These are phyloP conservation scores for Sapria himalayana DNA, from an alignment of 345 rosid species.

Conservation along the genomic window DNA sequence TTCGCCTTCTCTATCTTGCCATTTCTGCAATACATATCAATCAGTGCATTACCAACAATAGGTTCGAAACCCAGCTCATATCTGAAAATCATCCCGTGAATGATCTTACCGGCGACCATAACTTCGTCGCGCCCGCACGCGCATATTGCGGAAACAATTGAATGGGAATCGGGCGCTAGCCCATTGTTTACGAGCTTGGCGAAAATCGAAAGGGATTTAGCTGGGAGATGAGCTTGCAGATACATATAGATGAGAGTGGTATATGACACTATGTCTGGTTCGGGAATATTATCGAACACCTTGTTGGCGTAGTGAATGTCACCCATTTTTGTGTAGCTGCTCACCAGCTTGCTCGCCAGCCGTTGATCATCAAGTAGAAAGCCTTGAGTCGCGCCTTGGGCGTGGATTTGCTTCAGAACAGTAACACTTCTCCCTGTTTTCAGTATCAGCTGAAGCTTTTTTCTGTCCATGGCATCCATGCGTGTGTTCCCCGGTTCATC, in stretches of 20 bases:
- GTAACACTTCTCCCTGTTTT: not conserved
- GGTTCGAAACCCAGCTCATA: constrained; percentile 7
- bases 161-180: constrained; percentile 11
- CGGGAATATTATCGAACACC: constrained; percentile 8
- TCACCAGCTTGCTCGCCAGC: constrained; percentile 4
- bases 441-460: not conserved
- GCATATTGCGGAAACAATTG: constrained; percentile 11
- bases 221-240: not conserved
- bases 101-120: constrained; percentile 8
- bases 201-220: constrained; percentile 6
- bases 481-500: too few relatives aligned
- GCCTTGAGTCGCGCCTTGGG: constrained; percentile 3
- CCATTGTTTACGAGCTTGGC: constrained; percentile 8
- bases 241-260: constrained; percentile 10
- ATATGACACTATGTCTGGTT: constrained; percentile 11
- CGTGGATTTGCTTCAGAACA: constrained; percentile 11
- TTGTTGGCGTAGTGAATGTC: constrained; percentile 1
- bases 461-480: not conserved
- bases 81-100: constrained; percentile 10
- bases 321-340: constrained; percentile 7
- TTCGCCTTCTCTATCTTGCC: constrained; percentile 7
- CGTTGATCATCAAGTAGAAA: constrained; percentile 7
- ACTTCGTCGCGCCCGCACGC: constrained; percentile 9
- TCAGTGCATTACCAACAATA: constrained; percentile 15
- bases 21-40: constrained; percentile 15